Evolutionary conservation across 2,329 filamentous ascomycete species (phyloP).

Genomic region (Alternaria hordeiaustralica): DNA sequence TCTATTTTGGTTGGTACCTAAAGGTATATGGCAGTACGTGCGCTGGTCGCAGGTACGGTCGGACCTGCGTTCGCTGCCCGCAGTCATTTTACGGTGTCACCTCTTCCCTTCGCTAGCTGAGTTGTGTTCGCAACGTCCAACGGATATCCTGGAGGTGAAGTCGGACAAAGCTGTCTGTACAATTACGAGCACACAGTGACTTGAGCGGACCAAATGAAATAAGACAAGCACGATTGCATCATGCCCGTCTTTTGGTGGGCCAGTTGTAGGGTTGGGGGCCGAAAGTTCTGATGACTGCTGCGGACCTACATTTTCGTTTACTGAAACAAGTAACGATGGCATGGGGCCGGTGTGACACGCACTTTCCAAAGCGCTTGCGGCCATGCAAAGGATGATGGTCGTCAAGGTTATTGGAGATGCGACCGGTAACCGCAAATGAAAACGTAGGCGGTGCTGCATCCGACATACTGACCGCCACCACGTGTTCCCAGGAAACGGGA

Average conservation of each 20-base stretch:
- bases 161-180: background rate
- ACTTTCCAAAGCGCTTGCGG: background rate
- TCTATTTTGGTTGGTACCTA: background rate
- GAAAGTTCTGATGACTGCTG: slow-evolving; percentile 18
- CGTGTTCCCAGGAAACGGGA: slow-evolving; percentile 38
- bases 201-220: background rate
- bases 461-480: slow-evolving; percentile 36
- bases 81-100: background rate
- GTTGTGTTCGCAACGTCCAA: background rate
- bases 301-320: slow-evolving; percentile 21
- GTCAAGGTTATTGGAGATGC: slow-evolving; percentile 8
- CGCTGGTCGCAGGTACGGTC: background rate
- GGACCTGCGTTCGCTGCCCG: background rate
- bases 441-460: slow-evolving; percentile 21
- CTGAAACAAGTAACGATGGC: slow-evolving; percentile 27
- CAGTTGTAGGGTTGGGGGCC: slow-evolving; percentile 19
- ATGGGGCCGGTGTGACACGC: background rate
- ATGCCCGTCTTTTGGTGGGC: slow-evolving; percentile 6
- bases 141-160: background rate
- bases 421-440: background rate
- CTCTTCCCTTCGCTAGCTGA: background rate
- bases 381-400: background rate
- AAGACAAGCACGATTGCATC: slow-evolving; percentile 9
- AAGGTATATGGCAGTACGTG: background rate
- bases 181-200: background rate